phyloP scores from a whole-genome alignment of 371 early-diverging fungal species.

The Blyttiomyces sp. region DNA sequence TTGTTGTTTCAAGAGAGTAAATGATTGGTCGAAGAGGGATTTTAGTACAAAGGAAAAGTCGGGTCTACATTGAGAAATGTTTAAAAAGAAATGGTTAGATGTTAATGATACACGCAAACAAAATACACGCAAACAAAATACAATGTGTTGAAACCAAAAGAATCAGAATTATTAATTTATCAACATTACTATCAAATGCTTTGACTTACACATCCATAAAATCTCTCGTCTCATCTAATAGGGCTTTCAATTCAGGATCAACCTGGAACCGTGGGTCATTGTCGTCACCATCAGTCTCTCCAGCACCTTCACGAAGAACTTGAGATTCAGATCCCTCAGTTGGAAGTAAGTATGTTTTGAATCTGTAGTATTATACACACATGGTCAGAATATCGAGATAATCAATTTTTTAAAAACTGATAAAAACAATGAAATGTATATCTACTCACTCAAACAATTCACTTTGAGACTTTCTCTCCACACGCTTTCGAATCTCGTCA shows the following conservation, averaged over 20 bases:
- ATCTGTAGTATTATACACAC: too few species aligned
- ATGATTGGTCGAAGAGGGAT: constrained; percentile 58
- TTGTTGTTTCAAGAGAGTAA: constrained; percentile 47
- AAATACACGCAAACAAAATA: too few species aligned
- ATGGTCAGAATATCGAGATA: too few species aligned
- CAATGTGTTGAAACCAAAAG: too few species aligned
- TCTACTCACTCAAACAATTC: constrained; percentile 17
- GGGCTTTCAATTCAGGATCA: constrained; percentile 49
- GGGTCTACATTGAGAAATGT: too few species aligned
- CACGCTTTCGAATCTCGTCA: constrained; percentile 14
- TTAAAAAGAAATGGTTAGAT: too few species aligned
- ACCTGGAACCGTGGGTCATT: constrained; percentile 36
- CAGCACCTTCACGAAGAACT: constrained; percentile 61
- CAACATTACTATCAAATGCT: too few species aligned
- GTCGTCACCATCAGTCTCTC: constrained; percentile 44
- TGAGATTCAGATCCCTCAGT: constrained; percentile 58
- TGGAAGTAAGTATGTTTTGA: constrained; percentile 66
- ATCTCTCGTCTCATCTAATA: constrained; percentile 80
- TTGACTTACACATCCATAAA: constrained; percentile 72
- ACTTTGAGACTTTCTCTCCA: constrained; percentile 12
- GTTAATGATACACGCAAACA: too few species aligned
- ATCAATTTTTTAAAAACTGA: too few species aligned
- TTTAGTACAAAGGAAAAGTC: constrained; percentile 57
- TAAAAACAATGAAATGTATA: too few species aligned
- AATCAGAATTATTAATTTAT: too few species aligned